Evolutionary conservation across 169 alveolate species (phyloP).

Genomic region (Cryptosporidium muris): DNA sequence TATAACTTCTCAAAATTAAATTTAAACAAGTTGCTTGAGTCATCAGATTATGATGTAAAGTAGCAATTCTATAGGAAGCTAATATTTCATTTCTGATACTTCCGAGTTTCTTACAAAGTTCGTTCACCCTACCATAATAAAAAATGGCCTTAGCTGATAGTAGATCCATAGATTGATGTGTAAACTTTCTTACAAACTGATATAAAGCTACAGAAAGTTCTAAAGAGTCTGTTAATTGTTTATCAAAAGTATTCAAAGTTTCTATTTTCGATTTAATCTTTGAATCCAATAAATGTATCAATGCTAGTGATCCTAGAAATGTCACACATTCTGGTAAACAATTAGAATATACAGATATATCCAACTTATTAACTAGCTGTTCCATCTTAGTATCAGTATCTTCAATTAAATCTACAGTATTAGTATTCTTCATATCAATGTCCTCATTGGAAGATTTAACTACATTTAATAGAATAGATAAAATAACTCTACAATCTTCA

Average conservation of each 20-base stretch:
- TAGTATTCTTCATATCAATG: constrained; percentile 12
- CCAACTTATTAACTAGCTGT: background rate
- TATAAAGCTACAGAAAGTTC: constrained; percentile 8
- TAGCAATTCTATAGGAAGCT: constrained; percentile 84
- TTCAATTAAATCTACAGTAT: background rate
- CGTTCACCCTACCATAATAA: constrained; percentile 86
- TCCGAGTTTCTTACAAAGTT: constrained; percentile 81
- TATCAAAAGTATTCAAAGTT: constrained; percentile 6
- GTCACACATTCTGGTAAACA: constrained; percentile 66
- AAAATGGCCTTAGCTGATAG: constrained; percentile 81
- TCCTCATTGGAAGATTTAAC: background rate
- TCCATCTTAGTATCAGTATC: background rate
- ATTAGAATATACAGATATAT: background rate
- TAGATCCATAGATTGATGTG: constrained; percentile 82
- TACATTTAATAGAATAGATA: too few relatives aligned
- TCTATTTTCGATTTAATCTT: too few relatives aligned
- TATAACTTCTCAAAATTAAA: constrained; percentile 86
- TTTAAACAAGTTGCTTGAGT: constrained; percentile 90
- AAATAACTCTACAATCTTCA: too few relatives aligned
- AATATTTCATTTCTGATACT: constrained; percentile 79
- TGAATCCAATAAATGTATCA: constrained; percentile 18
- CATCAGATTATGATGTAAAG: constrained; percentile 83
- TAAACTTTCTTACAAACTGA: constrained; percentile 42
- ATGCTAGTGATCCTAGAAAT: constrained; percentile 73
- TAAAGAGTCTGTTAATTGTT: constrained; percentile 1